phyloP scores from a whole-genome alignment of 2,329 filamentous ascomycete species.

The Cyphellophora attinorum region DNA sequence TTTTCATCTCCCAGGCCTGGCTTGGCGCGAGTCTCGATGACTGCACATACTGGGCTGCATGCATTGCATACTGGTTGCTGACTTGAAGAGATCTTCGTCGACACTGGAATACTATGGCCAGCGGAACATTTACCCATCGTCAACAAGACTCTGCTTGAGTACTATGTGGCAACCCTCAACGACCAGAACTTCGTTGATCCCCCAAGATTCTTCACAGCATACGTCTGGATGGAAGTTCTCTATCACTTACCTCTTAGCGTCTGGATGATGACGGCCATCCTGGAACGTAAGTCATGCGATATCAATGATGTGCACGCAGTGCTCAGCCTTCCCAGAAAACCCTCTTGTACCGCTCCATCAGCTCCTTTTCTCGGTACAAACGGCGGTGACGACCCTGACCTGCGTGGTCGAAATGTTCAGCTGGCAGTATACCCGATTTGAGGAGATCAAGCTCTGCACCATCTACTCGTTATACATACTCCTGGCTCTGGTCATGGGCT shows the following conservation, averaged over 20 bases:
- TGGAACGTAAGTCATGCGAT: conserved; percentile 31
- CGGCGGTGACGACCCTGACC: conserved; percentile 51
- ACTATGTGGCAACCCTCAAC: conserved; percentile 51
- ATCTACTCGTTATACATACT: too few relatives aligned
- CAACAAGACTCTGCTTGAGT: conserved; percentile 42
- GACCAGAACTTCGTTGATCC: conserved; percentile 54
- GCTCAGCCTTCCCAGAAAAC: conserved; percentile 33
- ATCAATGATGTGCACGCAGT: neutral
- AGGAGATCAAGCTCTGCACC: too few relatives aligned
- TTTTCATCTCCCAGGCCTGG: too few relatives aligned
- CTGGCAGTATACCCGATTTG: conserved; percentile 39
- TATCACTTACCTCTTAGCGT: conserved; percentile 53
- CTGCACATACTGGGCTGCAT: too few relatives aligned
- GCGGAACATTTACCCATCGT: conserved; percentile 37
- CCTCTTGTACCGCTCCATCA: conserved; percentile 50
- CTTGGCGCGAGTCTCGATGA: too few relatives aligned
- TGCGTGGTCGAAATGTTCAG: conserved; percentile 53
- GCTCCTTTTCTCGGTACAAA: conserved; percentile 50
- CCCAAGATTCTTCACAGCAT: conserved; percentile 50
- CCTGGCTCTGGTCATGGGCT: too few relatives aligned
- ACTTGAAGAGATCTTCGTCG: too few relatives aligned
- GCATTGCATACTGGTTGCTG: too few relatives aligned
- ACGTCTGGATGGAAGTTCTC: conserved; percentile 49
- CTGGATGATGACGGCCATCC: conserved; percentile 49
- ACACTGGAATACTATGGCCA: too few relatives aligned